Evolutionary conservation across 2,329 filamentous ascomycete species (phyloP).

Genomic region (Xylaria arbuscula): DNA sequence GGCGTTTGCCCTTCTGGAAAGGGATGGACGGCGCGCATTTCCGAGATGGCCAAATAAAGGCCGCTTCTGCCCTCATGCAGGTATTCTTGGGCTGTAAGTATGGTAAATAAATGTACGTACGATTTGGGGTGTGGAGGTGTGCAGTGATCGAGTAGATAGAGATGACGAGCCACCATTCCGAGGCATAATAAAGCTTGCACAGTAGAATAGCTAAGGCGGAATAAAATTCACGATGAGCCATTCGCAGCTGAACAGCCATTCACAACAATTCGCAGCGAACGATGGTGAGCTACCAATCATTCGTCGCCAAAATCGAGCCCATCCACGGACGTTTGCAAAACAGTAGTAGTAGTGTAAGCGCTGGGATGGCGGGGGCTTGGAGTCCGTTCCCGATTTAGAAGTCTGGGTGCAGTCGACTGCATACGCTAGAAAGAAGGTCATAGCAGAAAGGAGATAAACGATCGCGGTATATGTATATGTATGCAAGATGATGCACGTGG

Average conservation of each 20-base stretch:
- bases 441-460: conserved; percentile 3
- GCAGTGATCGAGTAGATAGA: neutral
- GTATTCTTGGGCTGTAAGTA: neutral
- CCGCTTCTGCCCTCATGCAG: neutral
- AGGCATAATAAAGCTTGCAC: neutral
- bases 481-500: conserved; percentile 39
- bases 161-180: neutral
- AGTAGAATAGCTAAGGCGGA: neutral
- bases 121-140: neutral
- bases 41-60: conserved; percentile 21
- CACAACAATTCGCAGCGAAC: neutral
- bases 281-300: neutral
- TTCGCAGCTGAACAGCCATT: neutral
- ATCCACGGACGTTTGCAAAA: conserved; percentile 16
- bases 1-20: conserved; percentile 9
- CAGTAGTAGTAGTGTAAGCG: neutral
- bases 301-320: neutral
- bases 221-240: neutral
- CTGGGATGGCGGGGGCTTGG: conserved; percentile 25
- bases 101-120: neutral
- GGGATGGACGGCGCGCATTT: conserved; percentile 30
- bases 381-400: conserved; percentile 38
- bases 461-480: conserved; percentile 15
- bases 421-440: neutral
- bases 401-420: conserved; percentile 12